Evolutionary conservation across 2,329 filamentous ascomycete species (phyloP).

Genomic region (Paecilomyces sp.): DNA sequence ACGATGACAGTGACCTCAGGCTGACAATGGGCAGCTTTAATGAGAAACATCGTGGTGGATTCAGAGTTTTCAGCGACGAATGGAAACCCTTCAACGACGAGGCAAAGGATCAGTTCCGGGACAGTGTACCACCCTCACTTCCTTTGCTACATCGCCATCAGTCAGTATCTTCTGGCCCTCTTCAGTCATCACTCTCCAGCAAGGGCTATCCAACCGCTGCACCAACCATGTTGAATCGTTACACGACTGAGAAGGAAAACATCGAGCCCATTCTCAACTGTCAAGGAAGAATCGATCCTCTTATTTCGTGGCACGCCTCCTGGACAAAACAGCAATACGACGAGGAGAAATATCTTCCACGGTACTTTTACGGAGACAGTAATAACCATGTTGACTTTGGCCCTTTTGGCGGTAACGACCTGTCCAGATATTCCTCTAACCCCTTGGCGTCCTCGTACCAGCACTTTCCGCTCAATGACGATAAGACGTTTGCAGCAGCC

Average conservation of each 20-base stretch:
- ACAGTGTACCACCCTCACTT: slow-evolving; percentile 8
- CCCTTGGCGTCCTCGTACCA: slow-evolving; percentile 23
- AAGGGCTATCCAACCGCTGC: slow-evolving; percentile 6
- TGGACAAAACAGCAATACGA: slow-evolving; percentile 10
- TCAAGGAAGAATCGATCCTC: slow-evolving; percentile 16
- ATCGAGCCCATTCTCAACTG: slow-evolving; percentile 26
- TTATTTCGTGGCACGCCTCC: slow-evolving; percentile 19
- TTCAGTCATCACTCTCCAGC: slow-evolving; percentile 10
- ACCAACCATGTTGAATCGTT: slow-evolving; percentile 6
- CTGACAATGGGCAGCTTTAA: slow-evolving; percentile 22
- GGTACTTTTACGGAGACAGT: slow-evolving; percentile 19
- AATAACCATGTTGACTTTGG: slow-evolving; percentile 13
- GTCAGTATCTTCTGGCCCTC: slow-evolving; percentile 2
- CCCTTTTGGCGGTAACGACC: slow-evolving; percentile 17
- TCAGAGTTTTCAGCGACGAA: slow-evolving; percentile 33
- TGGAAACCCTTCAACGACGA: slow-evolving; percentile 4
- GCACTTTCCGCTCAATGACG: slow-evolving; percentile 13
- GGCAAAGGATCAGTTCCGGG: slow-evolving; percentile 6
- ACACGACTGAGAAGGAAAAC: slow-evolving; percentile 26
- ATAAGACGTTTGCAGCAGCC: slow-evolving; percentile 13
- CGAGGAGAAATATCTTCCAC: slow-evolving; percentile 14
- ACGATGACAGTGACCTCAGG: slow-evolving; percentile 26
- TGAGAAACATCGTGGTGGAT: slow-evolving; percentile 19
- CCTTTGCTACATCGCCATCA: slow-evolving; percentile 14
- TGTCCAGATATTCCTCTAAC: slow-evolving; percentile 22